A percentile compares a stretch with the other conserved stretches of the same genome.
Evolutionary conservation across 2,329 filamentous ascomycete genomes (phyloP).

Genomic region (Leptographium lundbergii): DNA sequence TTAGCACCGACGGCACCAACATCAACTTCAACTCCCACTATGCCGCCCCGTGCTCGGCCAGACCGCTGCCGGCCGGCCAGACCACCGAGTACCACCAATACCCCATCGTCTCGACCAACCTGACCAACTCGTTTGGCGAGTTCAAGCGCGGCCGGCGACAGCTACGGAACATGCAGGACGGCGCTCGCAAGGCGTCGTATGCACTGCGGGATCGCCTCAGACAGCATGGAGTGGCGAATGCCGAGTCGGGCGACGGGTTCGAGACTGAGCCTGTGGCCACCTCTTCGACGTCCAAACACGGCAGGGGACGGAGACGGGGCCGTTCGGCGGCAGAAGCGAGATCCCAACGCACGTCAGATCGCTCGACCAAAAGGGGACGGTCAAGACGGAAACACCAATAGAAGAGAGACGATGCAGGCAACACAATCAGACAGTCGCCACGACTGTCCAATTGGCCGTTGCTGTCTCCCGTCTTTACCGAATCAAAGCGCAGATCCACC

Average conservation of each 20-base stretch:
- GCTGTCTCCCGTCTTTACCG: no score
- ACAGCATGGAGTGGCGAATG: not conserved
- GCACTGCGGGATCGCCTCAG: conserved; percentile 5
- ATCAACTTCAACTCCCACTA: conserved; percentile 18
- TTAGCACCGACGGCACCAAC: conserved; percentile 15
- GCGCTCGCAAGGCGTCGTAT: conserved; percentile 5
- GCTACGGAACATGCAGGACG: conserved; percentile 6
- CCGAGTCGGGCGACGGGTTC: no score
- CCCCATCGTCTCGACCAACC: conserved; percentile 8
- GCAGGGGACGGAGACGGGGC: no score
- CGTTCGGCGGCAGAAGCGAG: not conserved
- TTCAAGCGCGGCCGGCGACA: conserved; percentile 1
- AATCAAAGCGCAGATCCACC: no score
- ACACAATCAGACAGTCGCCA: no score
- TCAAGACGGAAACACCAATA: no score
- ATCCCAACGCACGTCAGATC: no score
- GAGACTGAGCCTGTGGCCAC: no score
- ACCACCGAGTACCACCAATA: conserved; percentile 14
- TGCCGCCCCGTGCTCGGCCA: not conserved
- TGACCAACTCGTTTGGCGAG: conserved; percentile 2
- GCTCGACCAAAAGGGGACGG: no score
- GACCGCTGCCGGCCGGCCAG: not conserved
- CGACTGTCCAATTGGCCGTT: no score
- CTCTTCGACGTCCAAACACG: no score
- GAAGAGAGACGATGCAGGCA: no score